Conservation (phyloP, 345 rosid species). For the Barbarea vulgaris region DNA sequence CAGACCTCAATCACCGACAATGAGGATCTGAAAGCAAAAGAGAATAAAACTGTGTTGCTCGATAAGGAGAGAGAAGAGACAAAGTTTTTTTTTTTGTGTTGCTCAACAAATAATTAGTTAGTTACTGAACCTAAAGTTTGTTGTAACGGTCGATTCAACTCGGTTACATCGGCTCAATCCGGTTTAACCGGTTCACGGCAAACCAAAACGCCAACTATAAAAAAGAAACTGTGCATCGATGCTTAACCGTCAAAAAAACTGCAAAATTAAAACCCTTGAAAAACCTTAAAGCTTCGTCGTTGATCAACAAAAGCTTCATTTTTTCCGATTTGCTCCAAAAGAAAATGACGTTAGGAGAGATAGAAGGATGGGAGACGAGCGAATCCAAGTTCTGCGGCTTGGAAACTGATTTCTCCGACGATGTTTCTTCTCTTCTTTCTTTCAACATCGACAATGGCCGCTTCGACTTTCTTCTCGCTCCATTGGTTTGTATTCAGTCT, state of each 20-base stretch:
- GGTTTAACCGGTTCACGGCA: not conserved
- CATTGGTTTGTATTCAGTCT: constrained; percentile 74
- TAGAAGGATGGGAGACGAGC: constrained; percentile 57
- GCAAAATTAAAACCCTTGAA: not conserved
- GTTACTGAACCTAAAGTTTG: no score
- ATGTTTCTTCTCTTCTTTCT: constrained; percentile 60
- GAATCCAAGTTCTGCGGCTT: constrained; percentile 73
- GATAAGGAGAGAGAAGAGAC: no score
- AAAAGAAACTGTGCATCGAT: not conserved
- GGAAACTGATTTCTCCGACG: constrained; percentile 67
- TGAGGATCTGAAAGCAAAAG: no score
- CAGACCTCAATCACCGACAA: no score
- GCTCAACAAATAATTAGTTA: no score
- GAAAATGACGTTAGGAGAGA: constrained; percentile 65
- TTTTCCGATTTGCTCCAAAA: constrained; percentile 1
- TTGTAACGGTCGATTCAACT: not conserved
- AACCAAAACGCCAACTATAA: not conserved
- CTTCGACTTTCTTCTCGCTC: constrained; percentile 68
- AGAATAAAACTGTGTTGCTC: no score
- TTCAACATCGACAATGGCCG: constrained; percentile 49
- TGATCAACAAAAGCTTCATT: not conserved
- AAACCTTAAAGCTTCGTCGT: not conserved
- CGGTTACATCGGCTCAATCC: not conserved
- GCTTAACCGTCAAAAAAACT: not conserved
- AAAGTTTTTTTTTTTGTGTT: no score